Evolutionary conservation across 2,329 filamentous ascomycete genomes (phyloP).

Genomic region (Botrytis fragariae): DNA sequence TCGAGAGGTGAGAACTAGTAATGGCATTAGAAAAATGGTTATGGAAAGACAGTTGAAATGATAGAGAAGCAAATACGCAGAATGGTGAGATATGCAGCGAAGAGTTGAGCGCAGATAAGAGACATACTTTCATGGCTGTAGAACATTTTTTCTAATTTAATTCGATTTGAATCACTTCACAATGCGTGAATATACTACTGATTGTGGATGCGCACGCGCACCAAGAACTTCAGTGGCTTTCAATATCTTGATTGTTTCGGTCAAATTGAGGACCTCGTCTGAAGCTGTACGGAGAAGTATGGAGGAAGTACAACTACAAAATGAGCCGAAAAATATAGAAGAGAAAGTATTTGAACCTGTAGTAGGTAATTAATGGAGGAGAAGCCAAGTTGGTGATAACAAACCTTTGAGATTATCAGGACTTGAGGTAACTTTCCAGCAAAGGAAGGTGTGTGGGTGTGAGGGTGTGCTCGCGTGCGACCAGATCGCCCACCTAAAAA

Average conservation of each 20-base stretch:
- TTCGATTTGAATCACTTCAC: not conserved
- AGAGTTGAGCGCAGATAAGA: not conserved
- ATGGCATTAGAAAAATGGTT: not conserved
- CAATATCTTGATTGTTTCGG: not conserved
- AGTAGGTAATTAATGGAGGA: not conserved
- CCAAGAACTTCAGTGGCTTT: not conserved
- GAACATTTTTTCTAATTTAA: constrained; percentile 61
- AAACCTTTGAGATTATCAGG: not conserved
- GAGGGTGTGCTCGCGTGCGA: not conserved
- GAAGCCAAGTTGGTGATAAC: not conserved
- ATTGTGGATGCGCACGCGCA: not conserved
- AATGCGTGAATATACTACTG: not conserved
- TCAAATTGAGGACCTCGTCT: not conserved
- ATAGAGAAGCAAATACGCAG: not conserved
- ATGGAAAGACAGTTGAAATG: not conserved
- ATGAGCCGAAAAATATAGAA: not conserved
- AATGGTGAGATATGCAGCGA: not conserved
- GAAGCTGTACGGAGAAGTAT: not conserved
- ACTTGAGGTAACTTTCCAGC: not conserved
- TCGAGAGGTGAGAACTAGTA: constrained; percentile 71
- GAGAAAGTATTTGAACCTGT: not conserved
- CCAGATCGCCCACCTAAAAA: not conserved
- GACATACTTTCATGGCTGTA: constrained; percentile 88
- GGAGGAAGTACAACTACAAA: not conserved
- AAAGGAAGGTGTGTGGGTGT: not conserved